Conservation (phyloP, 768 basidiomycete species). For the Termitomyces heimii region DNA sequence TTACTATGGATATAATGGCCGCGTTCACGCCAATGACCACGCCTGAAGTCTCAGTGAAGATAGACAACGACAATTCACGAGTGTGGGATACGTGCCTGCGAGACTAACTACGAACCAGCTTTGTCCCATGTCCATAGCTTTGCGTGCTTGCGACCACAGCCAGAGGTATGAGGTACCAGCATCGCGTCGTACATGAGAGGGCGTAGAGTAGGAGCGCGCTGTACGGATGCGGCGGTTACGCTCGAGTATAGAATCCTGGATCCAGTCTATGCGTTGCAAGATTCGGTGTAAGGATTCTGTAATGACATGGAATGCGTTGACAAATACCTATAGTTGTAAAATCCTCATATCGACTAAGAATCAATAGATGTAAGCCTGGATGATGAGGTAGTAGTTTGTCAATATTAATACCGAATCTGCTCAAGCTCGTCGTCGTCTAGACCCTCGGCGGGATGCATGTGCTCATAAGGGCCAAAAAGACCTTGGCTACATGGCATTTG, state of each 20-base stretch:
- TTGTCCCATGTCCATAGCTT: slow-evolving; percentile 65
- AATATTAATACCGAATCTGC: slow-evolving; percentile 46
- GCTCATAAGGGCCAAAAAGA: slow-evolving; percentile 14
- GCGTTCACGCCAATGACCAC: slow-evolving; percentile 89
- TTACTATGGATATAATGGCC: slow-evolving; percentile 92
- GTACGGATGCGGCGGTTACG: slow-evolving; percentile 70
- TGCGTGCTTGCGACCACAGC: slow-evolving; percentile 58
- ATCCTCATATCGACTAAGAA: slow-evolving; percentile 81
- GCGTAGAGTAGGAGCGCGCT: slow-evolving; percentile 36
- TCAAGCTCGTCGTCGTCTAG: slow-evolving; percentile 65
- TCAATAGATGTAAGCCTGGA: slow-evolving; percentile 11
- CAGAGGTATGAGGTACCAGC: slow-evolving; percentile 37
- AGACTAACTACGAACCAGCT: slow-evolving; percentile 90
- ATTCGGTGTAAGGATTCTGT: not conserved
- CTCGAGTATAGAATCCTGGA: slow-evolving; percentile 91
- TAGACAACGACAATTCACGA: not conserved
- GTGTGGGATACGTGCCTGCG: slow-evolving; percentile 60
- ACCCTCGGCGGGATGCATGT: slow-evolving; percentile 36
- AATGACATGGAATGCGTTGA: slow-evolving; percentile 2
- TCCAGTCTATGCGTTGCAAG: slow-evolving; percentile 67
- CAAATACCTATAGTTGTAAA: slow-evolving; percentile 86
- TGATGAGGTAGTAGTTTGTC: not conserved
- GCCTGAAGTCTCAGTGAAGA: slow-evolving; percentile 39
- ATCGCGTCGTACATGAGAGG: not conserved
- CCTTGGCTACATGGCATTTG: slow-evolving; percentile 1